Evolutionary conservation across 2,329 filamentous ascomycete species (phyloP).

Genomic region (Alternaria sp.): DNA sequence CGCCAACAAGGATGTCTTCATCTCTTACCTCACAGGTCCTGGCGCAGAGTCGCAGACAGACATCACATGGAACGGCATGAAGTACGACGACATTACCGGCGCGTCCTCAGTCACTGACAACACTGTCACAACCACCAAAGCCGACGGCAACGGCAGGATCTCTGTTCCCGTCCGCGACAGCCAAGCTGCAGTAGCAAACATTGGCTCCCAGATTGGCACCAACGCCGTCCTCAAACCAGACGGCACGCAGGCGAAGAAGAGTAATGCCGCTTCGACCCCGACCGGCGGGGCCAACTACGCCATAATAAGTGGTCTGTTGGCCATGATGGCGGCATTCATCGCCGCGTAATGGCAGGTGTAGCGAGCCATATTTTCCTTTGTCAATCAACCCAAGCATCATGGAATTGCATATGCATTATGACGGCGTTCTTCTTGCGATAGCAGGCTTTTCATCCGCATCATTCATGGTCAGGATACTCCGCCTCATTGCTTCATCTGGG

Average conservation of each 20-base stretch:
- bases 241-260: slow-evolving; percentile 35
- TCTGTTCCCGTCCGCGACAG: slow-evolving; percentile 50
- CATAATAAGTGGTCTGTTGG: slow-evolving; percentile 13
- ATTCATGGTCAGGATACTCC: background rate
- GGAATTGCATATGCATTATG: slow-evolving; percentile 17
- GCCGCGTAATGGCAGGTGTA: slow-evolving; percentile 2
- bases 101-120: slow-evolving; percentile 46
- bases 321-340: slow-evolving; percentile 13
- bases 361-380: background rate
- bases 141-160: slow-evolving; percentile 30
- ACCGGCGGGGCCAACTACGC: slow-evolving; percentile 16
- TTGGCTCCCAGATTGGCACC: slow-evolving; percentile 49
- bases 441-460: background rate
- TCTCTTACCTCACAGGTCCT: slow-evolving; percentile 56
- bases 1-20: slow-evolving; percentile 52
- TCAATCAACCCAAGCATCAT: slow-evolving; percentile 1
- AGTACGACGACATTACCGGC: slow-evolving; percentile 52
- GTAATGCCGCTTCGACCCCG: slow-evolving; percentile 26
- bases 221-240: slow-evolving; percentile 39
- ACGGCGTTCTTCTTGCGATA: slow-evolving; percentile 9
- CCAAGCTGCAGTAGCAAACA: slow-evolving; percentile 55
- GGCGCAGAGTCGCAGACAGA: slow-evolving; percentile 53
- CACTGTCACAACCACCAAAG: slow-evolving; percentile 35
- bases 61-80: slow-evolving; percentile 57
- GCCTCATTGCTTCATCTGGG: background rate